Conservation (phyloP, 2,329 filamentous ascomycete species). For the Lasiodiplodia sp. region DNA sequence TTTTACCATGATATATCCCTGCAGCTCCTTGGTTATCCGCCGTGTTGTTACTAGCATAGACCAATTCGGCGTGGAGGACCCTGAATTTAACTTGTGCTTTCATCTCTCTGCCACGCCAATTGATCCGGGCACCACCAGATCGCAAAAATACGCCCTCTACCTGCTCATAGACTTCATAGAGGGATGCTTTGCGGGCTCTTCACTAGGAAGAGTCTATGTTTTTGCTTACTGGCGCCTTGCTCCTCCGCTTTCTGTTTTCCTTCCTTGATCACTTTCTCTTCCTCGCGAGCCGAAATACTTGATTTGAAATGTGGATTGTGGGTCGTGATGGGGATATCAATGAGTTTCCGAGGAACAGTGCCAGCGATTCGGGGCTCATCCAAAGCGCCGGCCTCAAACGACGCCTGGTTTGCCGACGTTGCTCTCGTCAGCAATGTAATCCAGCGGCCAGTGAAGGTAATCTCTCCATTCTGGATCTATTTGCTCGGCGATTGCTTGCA, state of each 20-base stretch:
- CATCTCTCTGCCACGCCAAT: no score
- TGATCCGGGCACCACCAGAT: neutral
- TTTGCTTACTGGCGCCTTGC: neutral
- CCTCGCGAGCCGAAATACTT: neutral
- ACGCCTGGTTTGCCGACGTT: conserved; percentile 22
- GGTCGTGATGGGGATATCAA: neutral
- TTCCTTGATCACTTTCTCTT: neutral
- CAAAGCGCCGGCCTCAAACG: neutral
- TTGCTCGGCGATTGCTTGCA: conserved; percentile 21
- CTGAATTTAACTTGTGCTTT: neutral
- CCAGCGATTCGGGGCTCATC: neutral
- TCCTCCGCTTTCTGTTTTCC: neutral
- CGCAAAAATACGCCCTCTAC: neutral
- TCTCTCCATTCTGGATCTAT: conserved; percentile 27
- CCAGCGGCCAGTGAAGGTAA: conserved; percentile 29
- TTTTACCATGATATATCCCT: neutral
- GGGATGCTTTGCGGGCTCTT: neutral
- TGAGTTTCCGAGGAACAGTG: neutral
- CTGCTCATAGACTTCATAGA: neutral
- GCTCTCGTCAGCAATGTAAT: conserved; percentile 23
- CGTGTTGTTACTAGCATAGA: neutral
- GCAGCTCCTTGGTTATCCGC: neutral
- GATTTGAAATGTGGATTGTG: neutral
- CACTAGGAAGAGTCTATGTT: neutral
- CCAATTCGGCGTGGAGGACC: neutral